Conservation (phyloP, 1,284 basidiomycete species). For the Rhodotorula sp. region DNA sequence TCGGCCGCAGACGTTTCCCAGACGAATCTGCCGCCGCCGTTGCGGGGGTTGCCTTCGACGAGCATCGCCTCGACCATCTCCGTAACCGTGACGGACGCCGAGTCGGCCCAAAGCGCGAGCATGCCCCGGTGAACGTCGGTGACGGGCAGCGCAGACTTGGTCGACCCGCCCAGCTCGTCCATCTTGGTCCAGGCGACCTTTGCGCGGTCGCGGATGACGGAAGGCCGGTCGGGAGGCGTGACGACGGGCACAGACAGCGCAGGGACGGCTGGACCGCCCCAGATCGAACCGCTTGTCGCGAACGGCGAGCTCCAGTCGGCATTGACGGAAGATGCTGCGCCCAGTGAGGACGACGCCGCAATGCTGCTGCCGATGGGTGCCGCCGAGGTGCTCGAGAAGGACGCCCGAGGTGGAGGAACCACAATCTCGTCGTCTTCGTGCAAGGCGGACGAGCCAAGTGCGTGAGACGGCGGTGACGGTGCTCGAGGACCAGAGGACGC, state of each 20-base stretch:
- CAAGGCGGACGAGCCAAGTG: constrained; percentile 37
- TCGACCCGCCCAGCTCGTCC: constrained; percentile 31
- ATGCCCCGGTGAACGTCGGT: constrained; percentile 41
- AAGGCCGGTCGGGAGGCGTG: constrained; percentile 37
- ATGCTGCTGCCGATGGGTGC: constrained; percentile 8
- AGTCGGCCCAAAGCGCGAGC: constrained; percentile 34
- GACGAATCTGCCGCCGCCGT: constrained; percentile 42
- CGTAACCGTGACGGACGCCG: constrained; percentile 18
- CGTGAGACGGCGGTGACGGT: constrained; percentile 25
- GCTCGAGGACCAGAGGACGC: constrained; percentile 10
- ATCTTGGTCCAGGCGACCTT: constrained; percentile 40
- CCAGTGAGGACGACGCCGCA: constrained; percentile 1
- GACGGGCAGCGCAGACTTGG: constrained; percentile 30
- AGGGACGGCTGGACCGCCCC: constrained; percentile 30
- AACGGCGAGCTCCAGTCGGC: constrained; percentile 8
- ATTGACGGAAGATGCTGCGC: neutral
- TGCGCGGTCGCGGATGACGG: constrained; percentile 42
- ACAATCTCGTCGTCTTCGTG: constrained; percentile 41
- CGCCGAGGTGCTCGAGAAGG: constrained; percentile 18
- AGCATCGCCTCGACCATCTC: constrained; percentile 43
- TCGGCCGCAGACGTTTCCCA: constrained; percentile 24
- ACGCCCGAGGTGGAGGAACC: constrained; percentile 29
- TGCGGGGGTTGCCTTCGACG: constrained; percentile 36
- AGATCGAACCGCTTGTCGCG: constrained; percentile 20
- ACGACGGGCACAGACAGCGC: constrained; percentile 9